Base-by-base conservation (phyloP, 148 eudicot species). In the Spergularia bocconei region DNA sequence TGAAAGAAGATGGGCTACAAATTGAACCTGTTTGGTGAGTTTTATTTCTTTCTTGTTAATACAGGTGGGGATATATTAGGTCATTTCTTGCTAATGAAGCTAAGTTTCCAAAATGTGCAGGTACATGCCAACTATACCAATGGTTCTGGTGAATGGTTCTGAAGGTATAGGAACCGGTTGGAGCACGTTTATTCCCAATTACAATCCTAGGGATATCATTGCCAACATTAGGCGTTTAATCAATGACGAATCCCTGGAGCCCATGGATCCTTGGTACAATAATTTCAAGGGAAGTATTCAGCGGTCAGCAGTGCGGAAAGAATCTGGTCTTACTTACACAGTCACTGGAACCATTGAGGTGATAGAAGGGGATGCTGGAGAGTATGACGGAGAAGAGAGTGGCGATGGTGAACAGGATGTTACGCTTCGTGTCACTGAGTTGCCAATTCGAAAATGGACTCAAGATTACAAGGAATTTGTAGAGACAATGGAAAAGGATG, bases 111-210 rank as follows among this genome's bases (percentile, higher is more conserved):
- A 29, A 6, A 70, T 4, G 52, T 63, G 36, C 79, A 95, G 99
- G 99, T 95, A 90, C 75, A 82, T 91, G 73, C 99, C 98, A 3
- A 70, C 90, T 23, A 86, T 95, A 55, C 99, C 99, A 23, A 87
- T 78, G 81, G 99, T 95, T 72, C 82, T 95, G 19, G 97, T 95
- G 20, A 95, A 95, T 79, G 99, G 99, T 67, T 90, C 96, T 86
- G 97, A 95, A 90, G 99, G 97, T 50, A 95, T 95, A 51, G 99
- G 99, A 62, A 95, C 97, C 17, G 99, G 99, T 15, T 95, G 99
- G 99, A 95, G 99, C 81, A 78, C 99, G 13, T 90, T 78, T 60
- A 78, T 90, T 52, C 99, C 99, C 13, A 95, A 92, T 72, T 95
- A 88, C 55, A 90, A 88, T 80, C 99, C 99, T 47, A 79, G 88